phyloP scores from a whole-genome alignment of 1,139 yeast genomes.

The Nadsonia commutata region DNA sequence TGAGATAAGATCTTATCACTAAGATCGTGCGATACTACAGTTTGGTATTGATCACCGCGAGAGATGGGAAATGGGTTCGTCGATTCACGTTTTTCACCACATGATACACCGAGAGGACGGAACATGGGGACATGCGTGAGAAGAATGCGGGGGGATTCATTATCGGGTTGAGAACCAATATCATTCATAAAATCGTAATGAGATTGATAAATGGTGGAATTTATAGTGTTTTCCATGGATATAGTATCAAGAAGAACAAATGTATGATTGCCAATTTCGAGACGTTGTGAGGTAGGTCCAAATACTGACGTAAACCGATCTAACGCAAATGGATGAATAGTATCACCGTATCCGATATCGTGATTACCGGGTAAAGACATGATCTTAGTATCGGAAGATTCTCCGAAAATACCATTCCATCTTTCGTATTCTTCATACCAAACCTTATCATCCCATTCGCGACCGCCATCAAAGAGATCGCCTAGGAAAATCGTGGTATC shows the following conservation, averaged over 20 bases:
- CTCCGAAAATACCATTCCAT: conserved; percentile 46
- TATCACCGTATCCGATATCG: conserved; percentile 83
- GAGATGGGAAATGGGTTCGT: conserved; percentile 37
- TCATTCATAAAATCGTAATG: conserved; percentile 29
- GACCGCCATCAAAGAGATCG: conserved; percentile 88
- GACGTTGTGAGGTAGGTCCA: conserved; percentile 50
- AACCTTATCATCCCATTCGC: conserved; percentile 58
- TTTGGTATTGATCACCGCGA: conserved; percentile 67
- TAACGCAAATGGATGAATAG: conserved; percentile 36
- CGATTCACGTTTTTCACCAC: conserved; percentile 63
- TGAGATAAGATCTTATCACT: conserved; percentile 40
- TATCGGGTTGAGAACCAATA: conserved; percentile 16
- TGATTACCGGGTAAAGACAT: conserved; percentile 82
- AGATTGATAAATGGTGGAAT: conserved; percentile 28
- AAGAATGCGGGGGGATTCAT: conserved; percentile 31
- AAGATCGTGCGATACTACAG: conserved; percentile 46
- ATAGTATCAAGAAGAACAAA: conserved; percentile 69
- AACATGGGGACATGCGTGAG: conserved; percentile 71
- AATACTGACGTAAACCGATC: conserved; percentile 56
- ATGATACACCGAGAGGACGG: conserved; percentile 39
- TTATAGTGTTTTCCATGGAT: conserved; percentile 44
- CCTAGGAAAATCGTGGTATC: conserved; percentile 72
- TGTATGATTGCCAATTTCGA: conserved; percentile 60
- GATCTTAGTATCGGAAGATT: conserved; percentile 28
- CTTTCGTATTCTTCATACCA: conserved; percentile 69